Evolutionary conservation across 163 green algal genomes (phyloP).

Genomic region (Scenedesmus sp.): DNA sequence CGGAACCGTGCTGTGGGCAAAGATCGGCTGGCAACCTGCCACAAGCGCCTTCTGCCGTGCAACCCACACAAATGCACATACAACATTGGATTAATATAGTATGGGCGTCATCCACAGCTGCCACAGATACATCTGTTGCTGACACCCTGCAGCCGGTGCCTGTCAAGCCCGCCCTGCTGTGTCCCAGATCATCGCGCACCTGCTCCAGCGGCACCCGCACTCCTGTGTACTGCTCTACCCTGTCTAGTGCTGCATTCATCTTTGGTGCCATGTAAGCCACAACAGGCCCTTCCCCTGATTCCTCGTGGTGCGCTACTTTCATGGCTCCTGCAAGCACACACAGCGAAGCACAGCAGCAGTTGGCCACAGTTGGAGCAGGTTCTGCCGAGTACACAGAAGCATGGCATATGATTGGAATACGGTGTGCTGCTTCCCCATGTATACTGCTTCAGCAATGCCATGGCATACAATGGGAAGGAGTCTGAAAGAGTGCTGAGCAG

Average conservation of each 20-base stretch:
- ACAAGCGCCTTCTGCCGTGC: no score
- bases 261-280: conserved; percentile 50
- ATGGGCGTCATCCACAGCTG: no score
- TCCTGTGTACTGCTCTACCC: conserved; percentile 10
- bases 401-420: background rate
- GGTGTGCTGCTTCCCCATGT: background rate
- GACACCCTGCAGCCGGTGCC: background rate
- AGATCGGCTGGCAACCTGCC: no score
- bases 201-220: background rate
- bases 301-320: conserved; percentile 31
- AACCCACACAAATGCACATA: no score
- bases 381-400: background rate
- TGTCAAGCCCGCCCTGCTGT: background rate
- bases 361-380: background rate
- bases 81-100: no score
- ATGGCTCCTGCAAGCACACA: conserved; percentile 11
- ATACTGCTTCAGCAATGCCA: background rate
- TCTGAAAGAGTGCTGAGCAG: background rate
- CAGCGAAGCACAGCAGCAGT: conserved; percentile 9
- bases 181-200: background rate
- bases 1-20: no score
- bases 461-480: background rate
- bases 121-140: no score
- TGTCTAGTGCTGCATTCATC: conserved; percentile 11
- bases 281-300: background rate